A percentile compares a stretch with the other conserved stretches of the same genome.
Conservation (phyloP, 208 protist species). For the Trypanosomatidae sp. region DNA sequence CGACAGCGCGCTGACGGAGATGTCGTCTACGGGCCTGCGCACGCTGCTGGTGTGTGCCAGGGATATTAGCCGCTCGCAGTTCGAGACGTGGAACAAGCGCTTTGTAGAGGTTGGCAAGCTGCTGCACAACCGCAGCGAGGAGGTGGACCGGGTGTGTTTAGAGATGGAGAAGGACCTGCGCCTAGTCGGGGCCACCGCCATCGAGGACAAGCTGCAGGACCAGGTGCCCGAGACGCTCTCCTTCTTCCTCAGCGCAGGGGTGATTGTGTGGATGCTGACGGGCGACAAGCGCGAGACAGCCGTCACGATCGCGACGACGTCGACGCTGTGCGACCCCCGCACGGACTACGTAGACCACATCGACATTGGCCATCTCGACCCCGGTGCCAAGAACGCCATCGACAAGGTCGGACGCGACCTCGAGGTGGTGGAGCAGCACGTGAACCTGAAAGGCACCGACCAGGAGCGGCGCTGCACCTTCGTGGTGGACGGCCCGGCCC, state of each 20-base stretch:
- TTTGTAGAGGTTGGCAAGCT: constrained; percentile 61
- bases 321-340: constrained; percentile 76
- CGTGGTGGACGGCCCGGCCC: constrained; percentile 81
- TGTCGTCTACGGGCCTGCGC: constrained; percentile 78
- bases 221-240: constrained; percentile 93
- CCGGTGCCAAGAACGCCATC: constrained; percentile 38
- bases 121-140: constrained; percentile 57
- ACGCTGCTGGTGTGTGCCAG: constrained; percentile 86
- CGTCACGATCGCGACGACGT: constrained; percentile 85
- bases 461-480: constrained; percentile 64
- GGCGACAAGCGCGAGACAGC: constrained; percentile 98
- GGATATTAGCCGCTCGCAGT: constrained; percentile 53
- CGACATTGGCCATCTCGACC: constrained; percentile 65
- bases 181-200: constrained; percentile 94
- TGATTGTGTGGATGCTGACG: constrained; percentile 97
- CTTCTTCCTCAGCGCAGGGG: constrained; percentile 90
- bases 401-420: constrained; percentile 68
- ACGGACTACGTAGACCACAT: constrained; percentile 85
- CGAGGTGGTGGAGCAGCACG: constrained; percentile 55
- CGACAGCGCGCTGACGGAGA: constrained; percentile 59
- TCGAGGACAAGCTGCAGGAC: constrained; percentile 98
- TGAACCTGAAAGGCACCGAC: constrained; percentile 41
- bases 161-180: constrained; percentile 88
- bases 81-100: constrained; percentile 58
- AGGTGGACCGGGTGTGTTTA: constrained; percentile 80